Conservation (phyloP, 202 grass and related monocot species). For the Schoenoplectus triqueter region DNA sequence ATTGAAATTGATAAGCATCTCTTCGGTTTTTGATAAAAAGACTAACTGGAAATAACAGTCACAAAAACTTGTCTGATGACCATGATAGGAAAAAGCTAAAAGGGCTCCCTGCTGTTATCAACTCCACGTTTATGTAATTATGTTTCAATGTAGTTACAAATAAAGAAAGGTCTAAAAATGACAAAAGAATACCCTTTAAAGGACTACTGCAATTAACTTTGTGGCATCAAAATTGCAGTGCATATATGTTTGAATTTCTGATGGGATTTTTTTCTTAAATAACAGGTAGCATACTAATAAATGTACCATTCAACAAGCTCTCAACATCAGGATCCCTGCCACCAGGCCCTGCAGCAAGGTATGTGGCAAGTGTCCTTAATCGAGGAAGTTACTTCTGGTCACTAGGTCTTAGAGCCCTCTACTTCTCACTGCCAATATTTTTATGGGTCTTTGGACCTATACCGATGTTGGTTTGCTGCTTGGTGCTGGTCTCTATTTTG, state of each 20-base stretch:
- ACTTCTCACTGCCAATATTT: slow-evolving; percentile 82
- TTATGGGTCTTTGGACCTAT: slow-evolving; percentile 77
- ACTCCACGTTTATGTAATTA: background rate
- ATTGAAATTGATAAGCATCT: background rate
- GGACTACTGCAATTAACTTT: background rate
- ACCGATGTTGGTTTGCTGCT: slow-evolving; percentile 63
- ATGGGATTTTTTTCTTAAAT: background rate
- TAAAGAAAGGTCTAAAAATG: background rate
- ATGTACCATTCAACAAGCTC: slow-evolving; percentile 51
- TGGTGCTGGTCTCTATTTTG: slow-evolving; percentile 53
- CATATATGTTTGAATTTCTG: background rate
- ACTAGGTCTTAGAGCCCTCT: slow-evolving; percentile 67
- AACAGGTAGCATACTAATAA: slow-evolving; percentile 55
- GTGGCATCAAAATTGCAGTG: background rate
- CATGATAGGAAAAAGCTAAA: background rate
- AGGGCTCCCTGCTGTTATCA: background rate
- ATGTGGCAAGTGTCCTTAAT: slow-evolving; percentile 63
- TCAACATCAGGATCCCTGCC: background rate
- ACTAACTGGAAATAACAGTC: background rate
- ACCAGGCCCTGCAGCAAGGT: slow-evolving; percentile 39
- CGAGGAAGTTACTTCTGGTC: slow-evolving; percentile 89
- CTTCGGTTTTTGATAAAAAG: background rate
- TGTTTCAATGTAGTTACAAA: background rate
- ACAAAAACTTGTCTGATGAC: background rate
- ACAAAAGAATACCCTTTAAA: background rate